Evolutionary conservation across 129 eudicot genomes (phyloP), one percentile per base, ranked within the genome.

Genomic region (Escallonia herrerae): DNA sequence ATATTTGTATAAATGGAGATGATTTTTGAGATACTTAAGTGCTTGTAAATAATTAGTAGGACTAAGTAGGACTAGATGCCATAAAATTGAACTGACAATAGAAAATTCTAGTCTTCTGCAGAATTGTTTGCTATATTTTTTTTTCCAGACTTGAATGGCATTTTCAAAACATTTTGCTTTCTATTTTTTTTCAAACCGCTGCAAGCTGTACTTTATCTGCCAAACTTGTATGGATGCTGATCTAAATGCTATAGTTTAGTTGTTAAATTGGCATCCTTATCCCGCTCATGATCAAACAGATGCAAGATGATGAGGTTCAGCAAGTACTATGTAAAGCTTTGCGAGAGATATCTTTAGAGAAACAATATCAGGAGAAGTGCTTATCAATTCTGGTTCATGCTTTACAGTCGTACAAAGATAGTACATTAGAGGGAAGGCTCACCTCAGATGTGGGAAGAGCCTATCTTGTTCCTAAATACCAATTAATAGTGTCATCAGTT

Each of bases 281-380:
- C 54, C 54, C 54, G 12, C 12, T 49, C 5, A 42, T 72, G n/a
- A 64, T 63, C 42, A 64, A 72, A 60, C 90, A 88, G 98, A 69
- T 75, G 72, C 85, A 75, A 38, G 85, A 81, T 67, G 77, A 63
- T 47, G 89, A 77, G 69, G 62, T 93, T 41, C 91, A 83, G 77
- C 67, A 75, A 72, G 73, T 83, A 38, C 70, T 93, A 48, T 80
- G 81, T 71, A 78, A 64, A 70, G 96, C 96, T n/a, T 75, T 93
- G 81, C 87, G 88, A 81, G 91, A 82, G 50, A 81, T 93, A 62
- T 79, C 89, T 44, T 57, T 58, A 71, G 89, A 76, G 72, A 93
- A 93, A 68, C 83, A 85, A 66, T 68, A 81, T 43, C 89, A 93
- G 66, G 96, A 93, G 82, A 88, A 77, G 77, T 85, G 91, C 77